Percentiles rank a stretch among this genome's conserved stretches.
phyloP scores from a whole-genome alignment of 805 yeast species.

The Lachancea lanzarotensis region DNA sequence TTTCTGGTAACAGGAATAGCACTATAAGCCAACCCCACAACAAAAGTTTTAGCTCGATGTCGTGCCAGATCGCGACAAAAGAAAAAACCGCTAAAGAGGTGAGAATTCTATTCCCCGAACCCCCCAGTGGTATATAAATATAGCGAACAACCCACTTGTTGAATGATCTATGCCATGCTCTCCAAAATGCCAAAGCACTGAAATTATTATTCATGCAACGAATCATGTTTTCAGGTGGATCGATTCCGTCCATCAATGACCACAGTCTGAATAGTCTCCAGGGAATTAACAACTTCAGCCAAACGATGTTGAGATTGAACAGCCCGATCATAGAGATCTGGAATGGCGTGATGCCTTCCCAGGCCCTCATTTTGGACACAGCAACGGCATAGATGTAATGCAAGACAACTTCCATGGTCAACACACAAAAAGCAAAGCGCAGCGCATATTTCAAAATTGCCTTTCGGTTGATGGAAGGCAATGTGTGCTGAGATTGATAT shows the following conservation, averaged over 20 bases:
- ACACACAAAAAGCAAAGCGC: conserved; percentile 63
- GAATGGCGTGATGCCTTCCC: conserved; percentile 85
- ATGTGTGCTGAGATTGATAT: conserved; percentile 56
- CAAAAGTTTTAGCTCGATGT: conserved; percentile 75
- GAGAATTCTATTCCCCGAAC: conserved; percentile 59
- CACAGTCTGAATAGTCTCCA: conserved; percentile 95
- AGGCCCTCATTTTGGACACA: conserved; percentile 79
- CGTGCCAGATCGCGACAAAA: conserved; percentile 98
- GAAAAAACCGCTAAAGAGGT: conserved; percentile 83
- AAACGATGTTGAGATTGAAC: conserved; percentile 81
- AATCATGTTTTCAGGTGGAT: conserved; percentile 97
- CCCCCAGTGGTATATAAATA: conserved; percentile 88
- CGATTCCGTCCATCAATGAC: conserved; percentile 87
- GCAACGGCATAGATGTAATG: conserved; percentile 93
- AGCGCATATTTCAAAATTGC: conserved; percentile 56
- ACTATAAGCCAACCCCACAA: conserved; percentile 97
- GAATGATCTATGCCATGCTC: conserved; percentile 96
- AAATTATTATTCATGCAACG: conserved; percentile 93
- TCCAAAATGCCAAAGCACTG: conserved; percentile 93
- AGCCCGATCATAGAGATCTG: conserved; percentile 92
- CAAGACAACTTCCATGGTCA: conserved; percentile 82
- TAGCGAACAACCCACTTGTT: conserved; percentile 87
- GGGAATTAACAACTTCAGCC: conserved; percentile 89
- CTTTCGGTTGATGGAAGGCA: conserved; percentile 51
- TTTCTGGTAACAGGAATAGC: conserved; percentile 79